A percentile compares a stretch with the other conserved stretches of the same genome.
phyloP scores from a whole-genome alignment of 2,329 filamentous ascomycete genomes.

The Exophiala sideris region DNA sequence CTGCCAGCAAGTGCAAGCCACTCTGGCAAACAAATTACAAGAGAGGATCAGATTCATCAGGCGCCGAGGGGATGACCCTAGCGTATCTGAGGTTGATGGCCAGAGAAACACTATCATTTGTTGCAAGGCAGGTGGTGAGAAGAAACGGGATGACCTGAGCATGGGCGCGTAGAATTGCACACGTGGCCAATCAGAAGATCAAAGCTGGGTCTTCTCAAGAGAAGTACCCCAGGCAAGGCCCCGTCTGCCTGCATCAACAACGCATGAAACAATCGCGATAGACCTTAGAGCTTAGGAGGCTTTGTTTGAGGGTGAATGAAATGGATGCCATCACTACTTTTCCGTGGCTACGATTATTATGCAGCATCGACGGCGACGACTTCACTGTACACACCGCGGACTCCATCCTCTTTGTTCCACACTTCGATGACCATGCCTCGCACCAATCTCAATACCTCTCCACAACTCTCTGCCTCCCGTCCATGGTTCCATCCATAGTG shows the following conservation, averaged over 20 bases:
- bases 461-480: constrained; percentile 19
- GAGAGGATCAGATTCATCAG: constrained; percentile 15
- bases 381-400: background rate
- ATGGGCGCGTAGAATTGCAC: background rate
- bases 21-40: constrained; percentile 9
- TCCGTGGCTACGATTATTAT: background rate
- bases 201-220: too few relatives aligned
- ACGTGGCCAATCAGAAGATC: background rate
- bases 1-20: constrained; percentile 20
- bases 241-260: too few relatives aligned
- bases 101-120: constrained; percentile 13
- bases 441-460: constrained; percentile 25
- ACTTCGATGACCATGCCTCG: background rate
- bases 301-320: constrained; percentile 10
- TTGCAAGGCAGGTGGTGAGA: constrained; percentile 4
- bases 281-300: background rate
- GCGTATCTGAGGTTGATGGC: constrained; percentile 8
- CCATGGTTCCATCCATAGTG: constrained; percentile 14
- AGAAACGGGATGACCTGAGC: constrained; percentile 6
- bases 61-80: constrained; percentile 16
- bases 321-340: background rate
- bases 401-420: background rate
- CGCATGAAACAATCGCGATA: constrained; percentile 1
- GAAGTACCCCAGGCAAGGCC: too few relatives aligned
- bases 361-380: background rate